Conservation (phyloP, 306 rosid genomes). For the Mimosa bimucronata region DNA sequence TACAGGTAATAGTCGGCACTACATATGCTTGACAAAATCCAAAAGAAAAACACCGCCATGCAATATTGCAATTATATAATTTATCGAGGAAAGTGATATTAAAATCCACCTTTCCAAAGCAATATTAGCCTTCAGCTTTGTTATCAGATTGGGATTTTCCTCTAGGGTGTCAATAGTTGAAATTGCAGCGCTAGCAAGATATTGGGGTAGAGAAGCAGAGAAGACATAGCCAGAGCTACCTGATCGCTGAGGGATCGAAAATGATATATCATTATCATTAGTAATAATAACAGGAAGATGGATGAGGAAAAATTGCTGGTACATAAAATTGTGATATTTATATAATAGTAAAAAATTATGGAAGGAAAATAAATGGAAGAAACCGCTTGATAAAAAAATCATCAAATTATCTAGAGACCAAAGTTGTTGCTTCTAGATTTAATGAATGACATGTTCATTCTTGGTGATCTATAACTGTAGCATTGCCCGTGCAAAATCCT, state of each 20-base stretch:
- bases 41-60: background rate
- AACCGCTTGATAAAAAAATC: conserved; percentile 19
- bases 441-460: conserved; percentile 52
- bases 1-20: background rate
- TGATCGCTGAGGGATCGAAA: conserved; percentile 66
- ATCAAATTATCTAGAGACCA: conserved; percentile 1
- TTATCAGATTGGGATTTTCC: conserved; percentile 76
- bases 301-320: conserved; percentile 19
- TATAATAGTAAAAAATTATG: background rate
- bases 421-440: background rate
- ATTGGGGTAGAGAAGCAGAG: conserved; percentile 97
- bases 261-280: background rate
- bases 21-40: conserved; percentile 15
- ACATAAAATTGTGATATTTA: background rate
- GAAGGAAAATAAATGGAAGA: background rate
- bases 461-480: conserved; percentile 95
- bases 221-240: conserved; percentile 96
- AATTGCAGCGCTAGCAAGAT: conserved; percentile 91
- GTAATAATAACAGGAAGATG: background rate
- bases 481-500: conserved; percentile 96
- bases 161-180: conserved; percentile 82
- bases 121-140: conserved; percentile 73
- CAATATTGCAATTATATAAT: conserved; percentile 7
- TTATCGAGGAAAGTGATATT: conserved; percentile 24
- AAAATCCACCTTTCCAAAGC: conserved; percentile 73